phyloP scores from a whole-genome alignment of 768 basidiomycete species.

The Sporobolomyces pararoseus region DNA sequence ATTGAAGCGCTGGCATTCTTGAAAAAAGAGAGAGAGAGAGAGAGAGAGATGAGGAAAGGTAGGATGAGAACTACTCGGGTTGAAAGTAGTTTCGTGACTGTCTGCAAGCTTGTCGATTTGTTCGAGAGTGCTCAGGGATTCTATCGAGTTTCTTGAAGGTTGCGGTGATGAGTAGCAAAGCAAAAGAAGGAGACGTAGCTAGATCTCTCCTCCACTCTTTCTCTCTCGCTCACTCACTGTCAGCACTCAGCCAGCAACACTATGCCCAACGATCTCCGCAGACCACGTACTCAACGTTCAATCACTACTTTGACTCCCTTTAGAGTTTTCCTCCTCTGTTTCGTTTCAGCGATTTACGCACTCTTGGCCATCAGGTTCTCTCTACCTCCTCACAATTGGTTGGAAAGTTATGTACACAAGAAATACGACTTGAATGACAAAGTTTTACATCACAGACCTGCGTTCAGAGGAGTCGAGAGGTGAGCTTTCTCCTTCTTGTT shows the following conservation, averaged over 20 bases:
- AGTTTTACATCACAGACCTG: constrained; percentile 20
- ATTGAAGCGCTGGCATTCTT: constrained; percentile 24
- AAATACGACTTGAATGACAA: constrained; percentile 2
- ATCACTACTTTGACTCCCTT: background rate
- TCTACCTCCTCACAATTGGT: constrained; percentile 32
- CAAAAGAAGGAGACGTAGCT: too few relatives aligned
- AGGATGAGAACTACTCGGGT: too few relatives aligned
- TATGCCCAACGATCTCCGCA: constrained; percentile 28
- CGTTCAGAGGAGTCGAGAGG: constrained; percentile 25
- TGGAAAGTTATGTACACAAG: background rate
- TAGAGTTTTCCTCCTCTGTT: constrained; percentile 23
- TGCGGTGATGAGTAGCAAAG: background rate
- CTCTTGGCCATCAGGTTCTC: constrained; percentile 15
- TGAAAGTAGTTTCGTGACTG: background rate
- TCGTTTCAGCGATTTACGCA: constrained; percentile 22
- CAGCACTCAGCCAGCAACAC: too few relatives aligned
- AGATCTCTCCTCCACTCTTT: too few relatives aligned
- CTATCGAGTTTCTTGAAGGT: too few relatives aligned
- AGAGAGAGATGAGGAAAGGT: background rate
- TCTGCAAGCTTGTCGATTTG: background rate
- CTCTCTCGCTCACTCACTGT: background rate
- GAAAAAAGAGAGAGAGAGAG: background rate
- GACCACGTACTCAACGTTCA: background rate
- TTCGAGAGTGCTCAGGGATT: too few relatives aligned
- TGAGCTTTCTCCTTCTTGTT: background rate